A percentile compares a stretch with the other conserved stretches of the same genome.
phyloP scores from a whole-genome alignment of 768 basidiomycete genomes.

The Steccherinum ochraceum region DNA sequence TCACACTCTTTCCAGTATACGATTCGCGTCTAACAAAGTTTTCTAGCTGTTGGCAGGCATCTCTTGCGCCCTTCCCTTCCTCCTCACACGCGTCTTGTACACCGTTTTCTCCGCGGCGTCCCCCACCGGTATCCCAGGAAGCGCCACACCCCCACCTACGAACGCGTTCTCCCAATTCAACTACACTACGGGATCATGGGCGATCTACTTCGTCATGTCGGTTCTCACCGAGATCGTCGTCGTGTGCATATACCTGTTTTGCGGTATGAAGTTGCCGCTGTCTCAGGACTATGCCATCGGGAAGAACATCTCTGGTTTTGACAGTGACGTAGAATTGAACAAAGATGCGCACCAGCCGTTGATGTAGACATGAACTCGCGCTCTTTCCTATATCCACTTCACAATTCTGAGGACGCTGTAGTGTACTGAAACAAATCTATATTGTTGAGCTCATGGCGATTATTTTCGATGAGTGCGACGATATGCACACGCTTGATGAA shows the following conservation, averaged over 20 bases:
- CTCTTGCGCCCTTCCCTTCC: constrained; percentile 50
- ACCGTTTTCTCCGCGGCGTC: constrained; percentile 55
- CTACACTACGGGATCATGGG: constrained; percentile 50
- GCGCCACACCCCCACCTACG: constrained; percentile 25
- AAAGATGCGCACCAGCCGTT: too few relatives aligned
- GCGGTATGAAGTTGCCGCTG: too few relatives aligned
- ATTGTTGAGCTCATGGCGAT: too few relatives aligned
- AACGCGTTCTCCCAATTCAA: constrained; percentile 47
- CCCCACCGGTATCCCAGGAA: constrained; percentile 29
- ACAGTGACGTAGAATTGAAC: too few relatives aligned
- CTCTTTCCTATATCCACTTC: too few relatives aligned
- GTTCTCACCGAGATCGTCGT: constrained; percentile 55
- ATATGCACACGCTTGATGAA: too few relatives aligned
- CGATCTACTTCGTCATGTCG: constrained; percentile 51
- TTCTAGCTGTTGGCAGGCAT: constrained; percentile 51
- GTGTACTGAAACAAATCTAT: too few relatives aligned
- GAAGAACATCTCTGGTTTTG: too few relatives aligned
- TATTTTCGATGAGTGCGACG: too few relatives aligned
- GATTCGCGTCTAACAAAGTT: neutral
- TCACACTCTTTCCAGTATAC: neutral
- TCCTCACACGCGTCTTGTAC: constrained; percentile 51
- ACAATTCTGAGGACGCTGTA: too few relatives aligned
- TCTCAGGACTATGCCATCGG: too few relatives aligned
- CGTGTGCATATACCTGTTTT: constrained; percentile 42
- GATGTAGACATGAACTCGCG: too few relatives aligned